Conservation (phyloP, 345 rosid genomes). For the Nephelium lappaceum region DNA sequence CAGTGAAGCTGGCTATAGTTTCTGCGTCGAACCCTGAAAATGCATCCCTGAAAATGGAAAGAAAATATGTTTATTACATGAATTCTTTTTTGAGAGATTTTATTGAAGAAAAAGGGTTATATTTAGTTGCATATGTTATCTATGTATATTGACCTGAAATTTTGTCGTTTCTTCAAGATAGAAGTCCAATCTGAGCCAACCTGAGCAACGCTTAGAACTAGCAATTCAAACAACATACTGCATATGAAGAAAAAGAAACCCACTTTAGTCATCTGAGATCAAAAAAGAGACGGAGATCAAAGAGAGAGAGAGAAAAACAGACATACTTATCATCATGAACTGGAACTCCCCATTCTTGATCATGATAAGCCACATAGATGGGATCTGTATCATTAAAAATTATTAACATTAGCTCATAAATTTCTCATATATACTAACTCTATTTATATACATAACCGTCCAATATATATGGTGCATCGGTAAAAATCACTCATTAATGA, state of each 20-base stretch:
- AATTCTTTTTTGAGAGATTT: background rate
- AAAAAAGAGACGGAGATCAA: background rate
- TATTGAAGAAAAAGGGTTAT: background rate
- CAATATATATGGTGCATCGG: too few species aligned
- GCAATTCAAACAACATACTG: conserved; percentile 58
- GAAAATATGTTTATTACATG: background rate
- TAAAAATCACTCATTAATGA: too few species aligned
- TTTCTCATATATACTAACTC: background rate
- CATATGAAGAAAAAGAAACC: background rate
- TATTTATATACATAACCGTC: too few species aligned
- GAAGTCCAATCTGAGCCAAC: conserved; percentile 78
- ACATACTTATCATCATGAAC: conserved; percentile 56
- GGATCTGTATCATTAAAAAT: conserved; percentile 43
- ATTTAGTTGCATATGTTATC: background rate
- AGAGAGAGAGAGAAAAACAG: conserved; percentile 6
- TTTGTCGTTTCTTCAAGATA: conserved; percentile 56
- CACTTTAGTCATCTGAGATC: background rate
- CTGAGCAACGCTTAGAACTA: conserved; percentile 62
- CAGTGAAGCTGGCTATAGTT: conserved; percentile 40
- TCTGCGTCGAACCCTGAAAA: conserved; percentile 60
- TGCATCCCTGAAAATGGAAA: conserved; percentile 42
- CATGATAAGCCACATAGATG: conserved; percentile 62
- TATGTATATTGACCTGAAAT: conserved; percentile 39
- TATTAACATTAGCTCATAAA: background rate
- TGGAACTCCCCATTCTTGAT: conserved; percentile 75